These are phyloP conservation scores for Saccharomyces hybrid DNA, from an alignment of 1,139 yeast species.

Conservation along the genomic window DNA sequence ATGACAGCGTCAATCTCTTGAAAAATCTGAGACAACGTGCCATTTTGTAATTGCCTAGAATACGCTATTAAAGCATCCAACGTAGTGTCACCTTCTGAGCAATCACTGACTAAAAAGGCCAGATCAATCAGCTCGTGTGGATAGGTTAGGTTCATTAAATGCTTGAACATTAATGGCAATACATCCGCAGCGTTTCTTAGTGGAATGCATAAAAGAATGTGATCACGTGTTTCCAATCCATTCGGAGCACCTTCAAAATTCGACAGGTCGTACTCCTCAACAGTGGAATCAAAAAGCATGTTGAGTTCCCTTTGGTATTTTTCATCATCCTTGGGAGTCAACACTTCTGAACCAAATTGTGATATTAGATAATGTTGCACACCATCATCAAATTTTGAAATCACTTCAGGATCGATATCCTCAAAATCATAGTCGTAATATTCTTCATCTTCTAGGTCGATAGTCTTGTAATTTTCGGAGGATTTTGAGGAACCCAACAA, in stretches of 20 bases:
- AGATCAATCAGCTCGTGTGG: constrained; percentile 76
- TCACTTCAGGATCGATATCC: constrained; percentile 27
- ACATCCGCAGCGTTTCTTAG: constrained; percentile 76
- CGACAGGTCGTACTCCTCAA: constrained; percentile 55
- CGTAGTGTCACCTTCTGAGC: constrained; percentile 69
- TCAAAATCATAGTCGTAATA: constrained; percentile 32
- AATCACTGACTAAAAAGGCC: constrained; percentile 80
- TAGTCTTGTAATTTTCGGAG: constrained; percentile 9
- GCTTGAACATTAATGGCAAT: constrained; percentile 74
- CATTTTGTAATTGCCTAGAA: constrained; percentile 61
- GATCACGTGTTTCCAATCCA: constrained; percentile 54
- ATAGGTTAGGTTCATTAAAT: constrained; percentile 77
- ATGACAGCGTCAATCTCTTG: constrained; percentile 53
- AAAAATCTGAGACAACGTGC: constrained; percentile 46
- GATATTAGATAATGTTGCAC: constrained; percentile 31
- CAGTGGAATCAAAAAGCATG: constrained; percentile 33
- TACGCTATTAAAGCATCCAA: constrained; percentile 59
- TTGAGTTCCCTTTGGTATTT: constrained; percentile 22
- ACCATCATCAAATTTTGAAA: constrained; percentile 34
- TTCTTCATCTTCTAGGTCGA: constrained; percentile 28
- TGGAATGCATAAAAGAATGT: constrained; percentile 67
- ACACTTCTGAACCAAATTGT: constrained; percentile 27
- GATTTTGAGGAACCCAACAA: background rate
- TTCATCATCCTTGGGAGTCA: constrained; percentile 21
- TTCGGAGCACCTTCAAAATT: constrained; percentile 48